These are phyloP conservation scores for Fusarium zealandicum DNA, from an alignment of 2,329 filamentous ascomycete genomes.

Conservation along the genomic window DNA sequence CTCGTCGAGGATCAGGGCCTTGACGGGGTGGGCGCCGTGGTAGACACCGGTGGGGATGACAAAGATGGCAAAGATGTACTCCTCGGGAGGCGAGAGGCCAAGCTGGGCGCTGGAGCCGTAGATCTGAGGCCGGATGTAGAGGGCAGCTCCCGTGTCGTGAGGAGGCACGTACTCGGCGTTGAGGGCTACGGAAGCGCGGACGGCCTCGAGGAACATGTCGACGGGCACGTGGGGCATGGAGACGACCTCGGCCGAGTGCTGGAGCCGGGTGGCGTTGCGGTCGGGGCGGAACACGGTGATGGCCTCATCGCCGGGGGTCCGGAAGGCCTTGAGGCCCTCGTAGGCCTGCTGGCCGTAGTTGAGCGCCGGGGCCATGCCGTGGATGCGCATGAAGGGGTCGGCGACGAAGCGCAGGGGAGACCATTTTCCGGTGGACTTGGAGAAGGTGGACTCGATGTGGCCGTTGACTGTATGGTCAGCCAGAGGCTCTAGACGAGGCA, in stretches of 20 bases:
- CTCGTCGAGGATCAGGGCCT: constrained; percentile 85
- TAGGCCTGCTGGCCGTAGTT: constrained; percentile 99
- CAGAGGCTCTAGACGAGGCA: background rate
- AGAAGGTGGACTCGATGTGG: constrained; percentile 89
- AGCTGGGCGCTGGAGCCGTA: constrained; percentile 90
- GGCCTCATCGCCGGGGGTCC: constrained; percentile 69
- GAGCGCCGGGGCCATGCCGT: constrained; percentile 92
- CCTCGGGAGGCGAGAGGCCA: constrained; percentile 84
- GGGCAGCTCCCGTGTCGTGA: constrained; percentile 83
- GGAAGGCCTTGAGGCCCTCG: constrained; percentile 98
- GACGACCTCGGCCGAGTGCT: constrained; percentile 82
- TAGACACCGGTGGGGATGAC: constrained; percentile 94
- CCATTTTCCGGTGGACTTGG: constrained; percentile 77
- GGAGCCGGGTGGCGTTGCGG: constrained; percentile 84
- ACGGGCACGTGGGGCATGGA: constrained; percentile 83
- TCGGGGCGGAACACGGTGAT: constrained; percentile 90
- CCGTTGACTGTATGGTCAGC: constrained; percentile 75
- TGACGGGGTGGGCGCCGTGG: constrained; percentile 88
- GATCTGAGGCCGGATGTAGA: constrained; percentile 90
- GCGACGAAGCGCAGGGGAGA: constrained; percentile 77
- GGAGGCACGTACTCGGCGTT: constrained; percentile 94
- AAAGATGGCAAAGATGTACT: constrained; percentile 90
- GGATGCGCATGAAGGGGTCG: constrained; percentile 85
- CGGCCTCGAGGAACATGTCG: constrained; percentile 76
- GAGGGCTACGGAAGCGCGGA: constrained; percentile 80